Conservation (phyloP, 1,284 basidiomycete genomes). For the Fistulinella cinereoalba region DNA sequence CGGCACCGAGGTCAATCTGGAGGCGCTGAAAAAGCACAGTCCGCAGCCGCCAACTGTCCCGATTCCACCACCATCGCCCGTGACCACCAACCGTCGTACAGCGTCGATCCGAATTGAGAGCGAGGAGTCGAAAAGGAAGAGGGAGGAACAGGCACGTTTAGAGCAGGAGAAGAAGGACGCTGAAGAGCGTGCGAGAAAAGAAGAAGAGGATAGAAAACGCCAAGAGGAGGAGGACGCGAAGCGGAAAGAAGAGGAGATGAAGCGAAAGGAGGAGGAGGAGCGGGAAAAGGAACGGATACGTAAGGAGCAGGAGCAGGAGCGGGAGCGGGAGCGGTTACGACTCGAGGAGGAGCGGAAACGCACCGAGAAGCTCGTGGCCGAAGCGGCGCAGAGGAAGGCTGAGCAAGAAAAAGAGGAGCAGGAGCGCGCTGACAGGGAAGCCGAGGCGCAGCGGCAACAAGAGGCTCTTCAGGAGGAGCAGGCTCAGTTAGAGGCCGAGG, state of each 20-base stretch:
- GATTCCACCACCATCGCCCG: slow-evolving; percentile 41
- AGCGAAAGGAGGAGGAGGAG: slow-evolving; percentile 36
- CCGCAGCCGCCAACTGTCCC: slow-evolving; percentile 41
- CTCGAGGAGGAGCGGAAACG: slow-evolving; percentile 39
- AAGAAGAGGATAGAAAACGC: slow-evolving; percentile 39
- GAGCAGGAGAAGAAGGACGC: slow-evolving; percentile 39
- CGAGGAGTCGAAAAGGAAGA: slow-evolving; percentile 52
- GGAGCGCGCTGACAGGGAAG: neutral
- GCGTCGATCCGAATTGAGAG: slow-evolving; percentile 53
- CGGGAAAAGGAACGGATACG: slow-evolving; percentile 37
- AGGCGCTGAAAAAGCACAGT: slow-evolving; percentile 48
- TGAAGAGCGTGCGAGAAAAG: slow-evolving; percentile 33
- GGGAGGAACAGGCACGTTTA: slow-evolving; percentile 51
- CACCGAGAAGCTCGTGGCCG: slow-evolving; percentile 39
- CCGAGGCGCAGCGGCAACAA: slow-evolving; percentile 30
- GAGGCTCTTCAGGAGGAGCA: slow-evolving; percentile 30
- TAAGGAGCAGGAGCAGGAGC: slow-evolving; percentile 39
- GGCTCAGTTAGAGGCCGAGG: slow-evolving; percentile 21
- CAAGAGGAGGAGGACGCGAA: slow-evolving; percentile 38
- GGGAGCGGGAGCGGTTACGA: slow-evolving; percentile 38
- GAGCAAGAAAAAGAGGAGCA: slow-evolving; percentile 30
- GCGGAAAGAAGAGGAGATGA: slow-evolving; percentile 33
- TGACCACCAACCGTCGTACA: slow-evolving; percentile 34
- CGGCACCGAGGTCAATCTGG: slow-evolving; percentile 60
- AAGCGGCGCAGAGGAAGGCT: slow-evolving; percentile 35